phyloP scores from a whole-genome alignment of 2,329 filamentous ascomycete genomes.

The Microdochium trichocladiopsis region DNA sequence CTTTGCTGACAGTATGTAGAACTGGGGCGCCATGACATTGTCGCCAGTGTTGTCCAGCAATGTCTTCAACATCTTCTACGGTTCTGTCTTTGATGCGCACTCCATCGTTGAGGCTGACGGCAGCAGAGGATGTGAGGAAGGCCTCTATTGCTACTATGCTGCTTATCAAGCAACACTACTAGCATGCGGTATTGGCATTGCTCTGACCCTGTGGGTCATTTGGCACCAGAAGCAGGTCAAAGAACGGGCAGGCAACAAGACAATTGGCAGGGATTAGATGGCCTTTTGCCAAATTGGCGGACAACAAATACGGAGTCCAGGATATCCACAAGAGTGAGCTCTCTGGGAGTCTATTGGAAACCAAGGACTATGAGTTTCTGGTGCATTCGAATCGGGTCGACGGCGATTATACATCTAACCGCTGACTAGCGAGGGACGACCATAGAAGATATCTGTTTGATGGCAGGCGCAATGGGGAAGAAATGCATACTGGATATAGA shows the following conservation, averaged over 20 bases:
- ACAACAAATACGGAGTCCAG: no score
- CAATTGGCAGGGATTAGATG: background rate
- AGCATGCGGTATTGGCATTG: constrained; percentile 62
- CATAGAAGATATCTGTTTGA: no score
- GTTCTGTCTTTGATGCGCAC: constrained; percentile 74
- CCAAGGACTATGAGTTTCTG: no score
- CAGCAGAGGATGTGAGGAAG: constrained; percentile 68
- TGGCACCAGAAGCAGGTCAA: constrained; percentile 42
- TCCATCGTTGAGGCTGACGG: constrained; percentile 62
- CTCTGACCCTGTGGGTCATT: constrained; percentile 66
- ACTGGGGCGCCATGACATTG: constrained; percentile 94
- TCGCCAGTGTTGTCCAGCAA: constrained; percentile 84
- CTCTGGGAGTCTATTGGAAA: no score
- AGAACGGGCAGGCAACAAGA: constrained; percentile 28
- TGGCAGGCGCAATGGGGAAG: no score
- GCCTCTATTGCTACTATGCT: constrained; percentile 69
- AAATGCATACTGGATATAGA: no score
- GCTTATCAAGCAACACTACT: constrained; percentile 76
- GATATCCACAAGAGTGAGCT: no score
- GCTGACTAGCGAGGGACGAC: no score
- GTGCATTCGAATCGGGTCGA: no score
- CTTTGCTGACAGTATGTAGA: constrained; percentile 38
- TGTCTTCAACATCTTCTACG: constrained; percentile 89
- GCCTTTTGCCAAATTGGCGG: no score
- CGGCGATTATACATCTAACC: no score